Evolutionary conservation across 1,284 basidiomycete genomes (phyloP), one percentile per base, ranked within the genome.

Genomic region (Entoloma clypeatum): DNA sequence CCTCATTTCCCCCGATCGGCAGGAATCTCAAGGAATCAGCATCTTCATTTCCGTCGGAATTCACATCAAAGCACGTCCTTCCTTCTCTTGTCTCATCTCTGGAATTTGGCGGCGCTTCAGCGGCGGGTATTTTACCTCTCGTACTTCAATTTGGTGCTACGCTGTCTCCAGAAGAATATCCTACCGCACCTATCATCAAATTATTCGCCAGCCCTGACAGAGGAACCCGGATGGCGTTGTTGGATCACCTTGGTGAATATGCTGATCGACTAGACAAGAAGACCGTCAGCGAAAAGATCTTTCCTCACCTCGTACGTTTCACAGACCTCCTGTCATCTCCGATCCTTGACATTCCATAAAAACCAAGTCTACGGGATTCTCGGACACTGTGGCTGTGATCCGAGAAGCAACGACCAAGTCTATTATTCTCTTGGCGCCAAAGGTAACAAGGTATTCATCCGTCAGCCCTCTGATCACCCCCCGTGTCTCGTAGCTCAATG

Each of bases 321-420:
- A 29, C 24, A 31, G 17, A 8, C 29, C 22, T 23, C 32, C 11
- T 8, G n/a, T 23, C 9, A 41, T 11, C 36, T 31, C 11, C 5
- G 17, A 42, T 39, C 24, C 43, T n/a, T 34, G 22, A 41, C 34
- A 23, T 41, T 24, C 26, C 8, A n/a, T n/a, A n/a, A n/a, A n/a
- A n/a, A n/a, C 34, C 41, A 51, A 92, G 92, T 79, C 89, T 82
- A 92, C 92, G 3, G 96, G 96, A 0, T 98, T 99, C 59, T 77
- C 86, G 3, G 96, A 99, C 60, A 94, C 92, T 0, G 88, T 97
- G 0, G 82, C 92, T 1, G 74, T 96, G 32, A 91, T 99, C 42
- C 81, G 96, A 24, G 94, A 98, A 65, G 92, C 92, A 0, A 98
- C 96, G 0, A 78, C 97, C 38, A 92, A 91, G 59, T 84, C 91